Evolutionary conservation across 2,329 filamentous ascomycete genomes (phyloP).

Genomic region (Phyllosticta citrichinensis): DNA sequence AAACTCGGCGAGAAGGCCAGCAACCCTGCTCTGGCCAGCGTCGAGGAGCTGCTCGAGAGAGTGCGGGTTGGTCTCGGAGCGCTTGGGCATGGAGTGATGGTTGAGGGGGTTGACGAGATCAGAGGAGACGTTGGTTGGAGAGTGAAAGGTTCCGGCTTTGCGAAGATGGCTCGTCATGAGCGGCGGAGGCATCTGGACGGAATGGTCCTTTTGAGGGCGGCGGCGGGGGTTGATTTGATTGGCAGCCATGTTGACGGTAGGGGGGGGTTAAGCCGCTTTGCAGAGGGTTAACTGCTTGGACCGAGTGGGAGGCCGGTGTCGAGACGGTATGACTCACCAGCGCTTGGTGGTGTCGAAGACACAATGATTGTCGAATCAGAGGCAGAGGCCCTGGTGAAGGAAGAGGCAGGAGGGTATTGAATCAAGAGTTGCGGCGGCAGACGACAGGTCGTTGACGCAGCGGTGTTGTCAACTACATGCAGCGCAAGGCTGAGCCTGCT

Average conservation of each 20-base stretch:
- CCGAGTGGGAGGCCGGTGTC: neutral
- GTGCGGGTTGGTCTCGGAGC: slow-evolving; percentile 40
- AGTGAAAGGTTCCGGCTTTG: slow-evolving; percentile 41
- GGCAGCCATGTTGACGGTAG: slow-evolving; percentile 24
- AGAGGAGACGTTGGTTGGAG: slow-evolving; percentile 27
- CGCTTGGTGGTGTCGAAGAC: neutral
- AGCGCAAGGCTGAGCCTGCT: neutral
- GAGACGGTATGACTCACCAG: neutral
- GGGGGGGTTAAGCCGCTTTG: neutral
- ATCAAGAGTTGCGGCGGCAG: neutral
- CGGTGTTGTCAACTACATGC: neutral
- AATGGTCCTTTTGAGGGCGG: slow-evolving; percentile 30
- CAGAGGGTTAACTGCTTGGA: neutral
- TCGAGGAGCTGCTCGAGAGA: slow-evolving; percentile 38
- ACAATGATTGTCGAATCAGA: neutral
- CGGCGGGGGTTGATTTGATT: slow-evolving; percentile 35
- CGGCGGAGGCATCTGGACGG: slow-evolving; percentile 17
- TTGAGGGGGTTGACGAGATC: slow-evolving; percentile 31
- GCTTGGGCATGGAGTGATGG: slow-evolving; percentile 33
- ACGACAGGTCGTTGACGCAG: neutral
- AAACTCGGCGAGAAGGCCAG: slow-evolving; percentile 34
- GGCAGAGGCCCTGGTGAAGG: neutral
- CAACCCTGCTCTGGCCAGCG: slow-evolving; percentile 34
- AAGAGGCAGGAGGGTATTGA: neutral
- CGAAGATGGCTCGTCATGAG: slow-evolving; percentile 32